A percentile compares a stretch with the other conserved stretches of the same genome.
These are phyloP conservation scores for Erodium texanum DNA, from an alignment of 441 rosid species.

Conservation along the genomic window DNA sequence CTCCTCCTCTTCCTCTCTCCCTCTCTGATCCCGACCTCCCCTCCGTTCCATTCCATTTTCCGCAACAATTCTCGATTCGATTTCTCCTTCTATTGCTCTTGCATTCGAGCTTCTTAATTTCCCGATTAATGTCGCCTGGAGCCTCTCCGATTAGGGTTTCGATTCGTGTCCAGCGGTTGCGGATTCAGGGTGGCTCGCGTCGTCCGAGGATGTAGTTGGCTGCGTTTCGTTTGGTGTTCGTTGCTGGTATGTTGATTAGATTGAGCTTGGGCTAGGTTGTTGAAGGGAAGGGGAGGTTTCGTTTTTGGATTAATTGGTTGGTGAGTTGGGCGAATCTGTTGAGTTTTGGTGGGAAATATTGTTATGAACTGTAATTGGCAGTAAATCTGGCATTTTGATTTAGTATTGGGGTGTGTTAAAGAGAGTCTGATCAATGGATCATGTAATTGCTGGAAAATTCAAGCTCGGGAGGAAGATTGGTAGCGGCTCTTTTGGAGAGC, in stretches of 20 bases:
- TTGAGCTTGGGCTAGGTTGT: constrained; percentile 11
- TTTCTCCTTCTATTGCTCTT: background rate
- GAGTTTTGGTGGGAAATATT: too few species aligned
- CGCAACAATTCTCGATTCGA: background rate
- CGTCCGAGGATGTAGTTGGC: constrained; percentile 19
- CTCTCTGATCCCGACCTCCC: constrained; percentile 1
- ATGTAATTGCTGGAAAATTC: constrained; percentile 80
- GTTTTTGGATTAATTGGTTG: constrained; percentile 6
- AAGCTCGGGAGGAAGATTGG: constrained; percentile 96
- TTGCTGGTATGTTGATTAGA: constrained; percentile 3
- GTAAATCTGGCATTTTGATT: constrained; percentile 24
- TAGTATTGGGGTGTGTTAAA: constrained; percentile 10
- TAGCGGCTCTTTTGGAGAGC: constrained; percentile 95
- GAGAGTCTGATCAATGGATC: constrained; percentile 56
- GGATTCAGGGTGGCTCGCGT: constrained; percentile 13
- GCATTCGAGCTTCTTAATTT: background rate
- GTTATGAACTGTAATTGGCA: too few species aligned
- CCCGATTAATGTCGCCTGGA: constrained; percentile 33
- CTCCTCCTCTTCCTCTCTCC: background rate
- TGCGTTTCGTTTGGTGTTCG: background rate
- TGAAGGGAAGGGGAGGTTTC: constrained; percentile 17
- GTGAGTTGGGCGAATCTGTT: constrained; percentile 23
- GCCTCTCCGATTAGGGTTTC: constrained; percentile 27
- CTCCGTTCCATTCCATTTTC: background rate
- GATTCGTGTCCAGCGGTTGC: background rate